Conservation (phyloP, 148 eudicot genomes). For the Chenopodium berlandieri region DNA sequence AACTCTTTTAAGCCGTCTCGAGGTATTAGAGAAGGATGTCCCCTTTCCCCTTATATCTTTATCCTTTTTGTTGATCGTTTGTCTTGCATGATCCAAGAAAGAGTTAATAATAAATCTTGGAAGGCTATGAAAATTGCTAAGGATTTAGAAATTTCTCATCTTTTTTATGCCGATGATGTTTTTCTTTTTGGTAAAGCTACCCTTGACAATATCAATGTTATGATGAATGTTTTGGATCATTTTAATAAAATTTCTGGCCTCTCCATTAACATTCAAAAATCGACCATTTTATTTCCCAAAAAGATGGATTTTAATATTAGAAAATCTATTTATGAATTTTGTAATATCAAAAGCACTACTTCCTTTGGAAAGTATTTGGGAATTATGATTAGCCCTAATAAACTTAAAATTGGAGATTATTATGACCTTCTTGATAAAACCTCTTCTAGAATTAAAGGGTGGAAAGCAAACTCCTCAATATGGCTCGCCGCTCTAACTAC, state of each 20-base stretch:
- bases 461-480: neutral
- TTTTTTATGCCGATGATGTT: no score
- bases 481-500: neutral
- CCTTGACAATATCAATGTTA: no score
- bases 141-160: no score
- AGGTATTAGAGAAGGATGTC: no score
- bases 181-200: no score
- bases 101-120: neutral
- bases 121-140: neutral
- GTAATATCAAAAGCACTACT: rapidly evolving
- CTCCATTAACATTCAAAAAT: no score
- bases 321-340: no score
- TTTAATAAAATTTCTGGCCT: neutral
- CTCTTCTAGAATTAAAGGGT: neutral
- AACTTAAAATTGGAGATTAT: neutral
- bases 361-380: neutral
- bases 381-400: neutral
- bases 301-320: neutral
- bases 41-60: no score
- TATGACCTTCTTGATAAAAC: neutral
- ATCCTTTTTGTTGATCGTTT: neutral
- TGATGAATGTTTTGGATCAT: neutral
- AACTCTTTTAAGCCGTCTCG: no score
- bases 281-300: neutral
- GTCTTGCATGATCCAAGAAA: no score